Base-by-base conservation (phyloP, 805 yeast species). In the Candida stauntonica region DNA sequence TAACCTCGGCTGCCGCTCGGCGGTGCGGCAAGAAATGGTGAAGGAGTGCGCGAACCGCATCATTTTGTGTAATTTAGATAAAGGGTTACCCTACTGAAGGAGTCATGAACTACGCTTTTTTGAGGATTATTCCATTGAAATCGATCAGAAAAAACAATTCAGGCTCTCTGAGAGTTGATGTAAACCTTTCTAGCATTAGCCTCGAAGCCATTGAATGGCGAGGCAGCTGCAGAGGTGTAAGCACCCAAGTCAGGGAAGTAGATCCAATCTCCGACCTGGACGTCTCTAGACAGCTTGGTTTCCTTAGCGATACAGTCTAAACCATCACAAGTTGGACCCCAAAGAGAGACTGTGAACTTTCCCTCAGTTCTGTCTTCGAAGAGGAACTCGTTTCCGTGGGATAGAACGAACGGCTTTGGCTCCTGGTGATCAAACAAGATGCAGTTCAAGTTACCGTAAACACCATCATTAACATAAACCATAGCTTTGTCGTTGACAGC, bases 241-340 rank as follows among this genome's bases (percentile, higher is more conserved):
- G 99, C 97, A 14, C 99, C 99, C 41, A 85, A 61, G 49, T 79
- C 70, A 23, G 80, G 70, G 64, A 91, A 89, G 62, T 79, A 86
- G 41, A 91, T 58, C 98, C 98, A 91, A 60, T 91, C 98, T 7
- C 97, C 98, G 30, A 84, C 81, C 16, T 69, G 67, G 31, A 87
- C 78, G 28, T 78, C 77, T 38, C 73, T 68, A 15, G 79, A 68
- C 53, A 91, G 67, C 26, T 50, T 51, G 43, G 77, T 66, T 26
- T 66, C 68, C 33, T 67, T 60, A 15, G 83, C 60, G 41, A 91
- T 77, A 60, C 95, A 83, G 61, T 91, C 99, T 46, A 91, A 70
- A 3, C 97, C 97, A 63, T 91, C 99, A 66, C 99, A 91, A 15
- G 98, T 91, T 31, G 98, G 99, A 5, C 99, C 99, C 99, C 99